Conservation (phyloP, 23 red algal species). For the Gracilariopsis chorda region DNA sequence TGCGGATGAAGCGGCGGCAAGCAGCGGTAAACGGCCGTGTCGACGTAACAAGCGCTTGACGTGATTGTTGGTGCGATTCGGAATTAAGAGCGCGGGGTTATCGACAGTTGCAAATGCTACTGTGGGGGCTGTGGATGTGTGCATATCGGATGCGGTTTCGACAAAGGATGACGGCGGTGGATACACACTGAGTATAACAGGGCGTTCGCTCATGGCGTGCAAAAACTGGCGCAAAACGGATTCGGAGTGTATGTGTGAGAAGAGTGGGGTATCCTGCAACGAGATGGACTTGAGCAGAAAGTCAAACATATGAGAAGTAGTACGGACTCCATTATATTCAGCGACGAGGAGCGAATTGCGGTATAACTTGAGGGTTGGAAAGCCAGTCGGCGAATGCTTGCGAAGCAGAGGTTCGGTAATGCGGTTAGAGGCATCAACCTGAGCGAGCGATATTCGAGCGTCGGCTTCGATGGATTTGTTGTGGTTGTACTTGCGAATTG, state of each 20-base stretch:
- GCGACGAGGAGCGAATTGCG: background rate
- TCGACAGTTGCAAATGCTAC: slow-evolving; percentile 11
- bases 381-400: background rate
- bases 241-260: background rate
- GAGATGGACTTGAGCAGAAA: background rate
- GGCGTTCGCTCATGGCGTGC: background rate
- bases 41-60: background rate
- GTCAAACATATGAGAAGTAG: background rate
- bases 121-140: background rate
- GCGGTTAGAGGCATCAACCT: slow-evolving; percentile 4
- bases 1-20: background rate
- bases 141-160: background rate
- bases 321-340: background rate
- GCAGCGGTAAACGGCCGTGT: background rate
- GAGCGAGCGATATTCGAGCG: background rate
- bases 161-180: background rate
- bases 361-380: slow-evolving; percentile 20
- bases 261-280: background rate
- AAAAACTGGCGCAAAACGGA: background rate
- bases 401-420: background rate
- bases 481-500: background rate
- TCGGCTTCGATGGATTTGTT: background rate
- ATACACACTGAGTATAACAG: background rate
- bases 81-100: background rate
- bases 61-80: background rate